A percentile compares a stretch with the other conserved stretches of the same genome.
Conservation (phyloP, 2,329 filamentous ascomycete species). For the Botrytis fragariae region DNA sequence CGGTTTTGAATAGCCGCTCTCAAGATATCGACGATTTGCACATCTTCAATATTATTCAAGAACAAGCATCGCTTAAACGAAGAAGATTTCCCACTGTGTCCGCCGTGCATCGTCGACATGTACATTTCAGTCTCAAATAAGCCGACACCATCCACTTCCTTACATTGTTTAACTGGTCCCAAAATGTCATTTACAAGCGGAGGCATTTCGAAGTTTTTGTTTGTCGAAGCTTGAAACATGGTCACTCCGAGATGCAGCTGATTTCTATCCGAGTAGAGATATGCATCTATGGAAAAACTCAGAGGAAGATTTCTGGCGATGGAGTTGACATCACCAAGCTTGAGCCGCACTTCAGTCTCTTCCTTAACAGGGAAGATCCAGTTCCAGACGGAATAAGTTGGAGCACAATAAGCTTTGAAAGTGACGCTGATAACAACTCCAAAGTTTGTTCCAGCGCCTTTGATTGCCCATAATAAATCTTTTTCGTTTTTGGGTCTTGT, state of each 20-base stretch:
- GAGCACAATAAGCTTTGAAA: constrained; percentile 27
- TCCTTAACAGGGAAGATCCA: constrained; percentile 27
- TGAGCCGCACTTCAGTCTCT: constrained; percentile 36
- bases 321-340: constrained; percentile 40
- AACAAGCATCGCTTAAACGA: constrained; percentile 65
- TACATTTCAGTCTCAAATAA: constrained; percentile 62
- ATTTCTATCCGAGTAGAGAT: constrained; percentile 51
- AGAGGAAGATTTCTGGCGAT: constrained; percentile 44
- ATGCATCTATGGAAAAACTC: constrained; percentile 52
- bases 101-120: constrained; percentile 57
- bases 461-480: constrained; percentile 31
- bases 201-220: constrained; percentile 21
- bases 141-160: constrained; percentile 47
- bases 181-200: constrained; percentile 31
- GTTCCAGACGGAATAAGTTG: constrained; percentile 28
- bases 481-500: constrained; percentile 26
- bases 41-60: constrained; percentile 47
- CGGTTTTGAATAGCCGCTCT: constrained; percentile 44
- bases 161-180: constrained; percentile 38
- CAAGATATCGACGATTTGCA: constrained; percentile 41
- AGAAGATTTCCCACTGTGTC: constrained; percentile 57
- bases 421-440: constrained; percentile 31
- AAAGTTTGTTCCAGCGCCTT: constrained; percentile 32
- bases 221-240: constrained; percentile 44
- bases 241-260: constrained; percentile 52